Base-by-base conservation (phyloP, 345 rosid species). In the Trapa bicornis region DNA sequence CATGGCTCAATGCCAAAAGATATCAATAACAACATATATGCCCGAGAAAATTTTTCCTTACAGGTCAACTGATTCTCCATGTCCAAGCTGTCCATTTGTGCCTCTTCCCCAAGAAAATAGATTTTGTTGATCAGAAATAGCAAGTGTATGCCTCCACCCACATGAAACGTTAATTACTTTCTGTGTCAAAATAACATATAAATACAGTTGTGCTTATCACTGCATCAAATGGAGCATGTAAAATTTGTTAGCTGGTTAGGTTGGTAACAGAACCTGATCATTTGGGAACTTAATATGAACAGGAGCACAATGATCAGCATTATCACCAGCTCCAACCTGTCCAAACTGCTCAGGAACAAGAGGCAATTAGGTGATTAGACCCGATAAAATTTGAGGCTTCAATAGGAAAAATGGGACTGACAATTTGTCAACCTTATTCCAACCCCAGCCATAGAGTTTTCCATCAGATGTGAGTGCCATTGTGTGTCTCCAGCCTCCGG, bases 401-500 rank as follows among this genome's bases (percentile, higher is more conserved):
- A 58, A 8, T n/a, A 29, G 36, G 45, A 22, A 3, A 42, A 65
- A 65, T 43, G 37, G 22, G 29, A 58, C 0, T 32, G 8, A 22
- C 10, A 58, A 58, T 36, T 12, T 68, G 61, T 45, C 65, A 73
- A 94, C 99, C 97, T 94, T 94, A 81, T 94, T 94, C 97, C 97
- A 94, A 67, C 99, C 99, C 99, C 96, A 94, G 70, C 99, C 99
- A 78, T 86, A 91, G 47, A 94, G 89, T 71, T 83, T 87, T 76
- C 99, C 99, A 66, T 81, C 85, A 41, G 89, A 80, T 36, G 97
- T 76, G 71, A 87, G 75, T 64, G 99, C 99, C 99, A 94, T 91
- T 29, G 97, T 87, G 80, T 91, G 99, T 75, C 99, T 88, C 97
- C 97, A 94, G 67, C 97, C 99, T 74, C 99, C 97, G 3, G 99